Base-by-base conservation (phyloP, 768 basidiomycete genomes). In the Termitomyces sp. region DNA sequence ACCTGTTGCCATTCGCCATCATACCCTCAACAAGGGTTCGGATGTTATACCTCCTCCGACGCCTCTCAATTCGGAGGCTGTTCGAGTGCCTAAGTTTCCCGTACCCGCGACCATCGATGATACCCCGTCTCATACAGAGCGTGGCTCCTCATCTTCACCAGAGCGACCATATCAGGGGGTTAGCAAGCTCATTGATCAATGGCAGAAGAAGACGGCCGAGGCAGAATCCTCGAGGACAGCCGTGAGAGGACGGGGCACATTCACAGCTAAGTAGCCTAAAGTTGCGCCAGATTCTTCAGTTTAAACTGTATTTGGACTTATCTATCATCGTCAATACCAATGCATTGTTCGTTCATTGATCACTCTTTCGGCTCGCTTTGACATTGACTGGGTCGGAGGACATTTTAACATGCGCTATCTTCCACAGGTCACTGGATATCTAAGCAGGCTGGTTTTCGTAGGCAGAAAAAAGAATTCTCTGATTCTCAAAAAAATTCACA, bases 161-260 rank as follows among this genome's bases (percentile, higher is more conserved):
- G 91, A 94, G 65, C 78, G 79, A 54, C 86, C 88, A 33, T 94
- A 86, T 68, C 85, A 84, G 65, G 91, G 91, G 38, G 91, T 94
- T 44, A 86, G 89, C 30, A 89, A 80, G 71, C 75, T 94, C 37
- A 93, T 94, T 61, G 89, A 91, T 66, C 83, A 92, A 66, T 94
- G 91, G 91, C 89, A 94, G 69, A 83, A 82, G 56, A 92, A 87
- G 71, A 83, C 86, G 37, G 84, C 80, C 17, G 87, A 86, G 61
- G 71, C 72, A 19, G 83, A 82, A 38, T 65, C 70, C 48, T 58
- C 73, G 26, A 75, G 68, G 26, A 65, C 67, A 21, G 60, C 59
- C 30, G 46, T 64, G 26, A 55, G 44, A 59, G 66, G 53, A 65
- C 74, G 78, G 45, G 68, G 67, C 42, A 74, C 70, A 33, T 60